Conservation (phyloP, 2,329 filamentous ascomycete genomes). For the Aureobasidium pullulans region DNA sequence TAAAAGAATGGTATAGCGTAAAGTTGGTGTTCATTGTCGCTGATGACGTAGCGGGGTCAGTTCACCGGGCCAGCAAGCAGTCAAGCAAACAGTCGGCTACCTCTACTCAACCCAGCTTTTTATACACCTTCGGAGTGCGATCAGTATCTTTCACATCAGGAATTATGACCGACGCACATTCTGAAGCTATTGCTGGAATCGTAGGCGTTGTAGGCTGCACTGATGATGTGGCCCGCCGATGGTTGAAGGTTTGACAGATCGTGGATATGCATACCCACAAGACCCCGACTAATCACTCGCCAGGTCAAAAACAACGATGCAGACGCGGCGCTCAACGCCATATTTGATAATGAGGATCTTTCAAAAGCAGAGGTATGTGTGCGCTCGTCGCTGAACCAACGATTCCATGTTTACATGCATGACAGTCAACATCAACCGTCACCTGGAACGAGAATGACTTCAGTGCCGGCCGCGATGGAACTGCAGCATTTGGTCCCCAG, state of each 20-base stretch:
- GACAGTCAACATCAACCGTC: background rate
- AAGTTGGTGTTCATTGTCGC: background rate
- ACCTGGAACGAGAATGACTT: slow-evolving; percentile 25
- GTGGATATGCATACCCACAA: background rate
- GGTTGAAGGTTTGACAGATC: slow-evolving; percentile 22
- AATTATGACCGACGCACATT: slow-evolving; percentile 19
- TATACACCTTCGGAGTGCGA: background rate
- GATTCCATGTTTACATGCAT: too few relatives aligned
- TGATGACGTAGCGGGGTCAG: slow-evolving; percentile 5
- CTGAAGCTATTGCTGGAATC: slow-evolving; percentile 21
- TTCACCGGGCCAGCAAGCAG: slow-evolving; percentile 11
- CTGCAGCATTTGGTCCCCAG: slow-evolving; percentile 14
- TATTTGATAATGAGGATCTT: slow-evolving; percentile 27
- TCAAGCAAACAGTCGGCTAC: slow-evolving; percentile 3
- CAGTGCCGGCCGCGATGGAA: slow-evolving; percentile 25
- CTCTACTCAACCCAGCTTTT: background rate
- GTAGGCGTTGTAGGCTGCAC: slow-evolving; percentile 19
- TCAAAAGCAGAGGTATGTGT: slow-evolving; percentile 18
- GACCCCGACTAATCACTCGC: background rate
- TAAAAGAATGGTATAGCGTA: background rate
- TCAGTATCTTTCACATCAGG: background rate
- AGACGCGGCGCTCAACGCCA: slow-evolving; percentile 23
- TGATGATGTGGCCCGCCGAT: slow-evolving; percentile 20
- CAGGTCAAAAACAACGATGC: slow-evolving; percentile 27
- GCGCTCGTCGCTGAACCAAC: background rate